These are phyloP conservation scores for Uncinocarpus reesii DNA, from an alignment of 2,329 filamentous ascomycete genomes.

Conservation along the genomic window DNA sequence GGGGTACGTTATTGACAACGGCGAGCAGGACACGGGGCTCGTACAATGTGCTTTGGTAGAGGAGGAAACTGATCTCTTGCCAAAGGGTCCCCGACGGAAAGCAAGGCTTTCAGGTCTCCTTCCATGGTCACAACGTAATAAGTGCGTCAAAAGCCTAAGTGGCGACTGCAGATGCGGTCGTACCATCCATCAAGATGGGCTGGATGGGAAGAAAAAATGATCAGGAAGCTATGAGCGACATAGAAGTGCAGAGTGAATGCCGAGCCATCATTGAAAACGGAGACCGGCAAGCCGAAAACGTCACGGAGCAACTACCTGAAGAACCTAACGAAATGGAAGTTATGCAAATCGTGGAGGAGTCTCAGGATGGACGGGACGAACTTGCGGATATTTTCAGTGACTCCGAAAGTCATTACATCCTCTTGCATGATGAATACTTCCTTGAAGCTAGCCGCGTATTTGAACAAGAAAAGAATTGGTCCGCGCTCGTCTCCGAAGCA, in stretches of 20 bases:
- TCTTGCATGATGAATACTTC: slow-evolving; percentile 10
- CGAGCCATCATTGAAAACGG: neutral
- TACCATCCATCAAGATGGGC: slow-evolving; percentile 2
- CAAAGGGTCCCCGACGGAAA: neutral
- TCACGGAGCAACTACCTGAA: neutral
- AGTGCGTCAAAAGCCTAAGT: too few species aligned
- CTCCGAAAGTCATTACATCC: neutral
- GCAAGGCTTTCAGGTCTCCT: too few species aligned
- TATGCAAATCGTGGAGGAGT: neutral
- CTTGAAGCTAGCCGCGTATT: slow-evolving; percentile 7
- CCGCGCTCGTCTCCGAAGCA: slow-evolving; percentile 13
- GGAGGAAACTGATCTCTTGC: neutral
- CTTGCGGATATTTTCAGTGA: neutral
- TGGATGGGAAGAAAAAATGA: neutral
- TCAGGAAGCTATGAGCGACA: neutral
- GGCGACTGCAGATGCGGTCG: too few species aligned
- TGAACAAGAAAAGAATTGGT: slow-evolving; percentile 14
- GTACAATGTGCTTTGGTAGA: neutral
- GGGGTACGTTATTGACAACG: too few species aligned
- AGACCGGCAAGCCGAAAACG: neutral
- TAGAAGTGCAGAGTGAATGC: neutral
- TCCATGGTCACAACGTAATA: too few species aligned
- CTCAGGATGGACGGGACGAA: neutral
- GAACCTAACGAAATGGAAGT: neutral
- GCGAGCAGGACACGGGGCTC: too few species aligned